Evolutionary conservation across 2,329 filamentous ascomycete species (phyloP).

Genomic region (Colletotrichum sansevieriae): DNA sequence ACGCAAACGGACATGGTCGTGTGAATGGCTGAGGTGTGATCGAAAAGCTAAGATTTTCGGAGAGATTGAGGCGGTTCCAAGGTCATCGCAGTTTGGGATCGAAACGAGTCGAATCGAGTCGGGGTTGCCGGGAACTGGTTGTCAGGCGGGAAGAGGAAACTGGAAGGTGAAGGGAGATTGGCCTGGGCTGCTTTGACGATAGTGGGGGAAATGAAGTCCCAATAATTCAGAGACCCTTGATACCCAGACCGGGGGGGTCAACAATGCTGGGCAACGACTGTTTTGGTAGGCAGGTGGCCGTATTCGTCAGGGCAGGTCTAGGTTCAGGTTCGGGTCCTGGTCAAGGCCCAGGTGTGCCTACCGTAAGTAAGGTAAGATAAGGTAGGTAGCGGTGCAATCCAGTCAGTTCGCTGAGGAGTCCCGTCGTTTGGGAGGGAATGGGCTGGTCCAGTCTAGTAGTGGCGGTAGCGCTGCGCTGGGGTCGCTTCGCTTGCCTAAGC

Average conservation of each 20-base stretch:
- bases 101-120: neutral
- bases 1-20: constrained; percentile 41
- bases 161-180: constrained; percentile 39
- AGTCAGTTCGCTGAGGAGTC: constrained; percentile 20
- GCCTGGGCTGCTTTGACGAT: constrained; percentile 39
- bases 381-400: constrained; percentile 12
- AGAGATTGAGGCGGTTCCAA: constrained; percentile 19
- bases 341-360: too few relatives aligned
- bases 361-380: too few relatives aligned
- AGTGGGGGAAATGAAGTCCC: constrained; percentile 43
- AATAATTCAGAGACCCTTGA: constrained; percentile 43
- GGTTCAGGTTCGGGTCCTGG: neutral
- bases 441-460: constrained; percentile 15
- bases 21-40: constrained; percentile 1
- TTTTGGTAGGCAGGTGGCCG: constrained; percentile 33
- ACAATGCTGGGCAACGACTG: constrained; percentile 28
- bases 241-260: constrained; percentile 36
- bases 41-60: constrained; percentile 35
- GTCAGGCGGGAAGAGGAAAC: constrained; percentile 28
- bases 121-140: constrained; percentile 33
- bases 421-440: constrained; percentile 2
- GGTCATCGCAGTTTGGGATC: constrained; percentile 35
- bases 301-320: constrained; percentile 33
- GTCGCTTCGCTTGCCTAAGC: constrained; percentile 39
- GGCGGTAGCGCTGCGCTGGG: constrained; percentile 39